These are phyloP conservation scores for Graphilbum sp. DNA, from an alignment of 2,329 filamentous ascomycete species.

Conservation along the genomic window DNA sequence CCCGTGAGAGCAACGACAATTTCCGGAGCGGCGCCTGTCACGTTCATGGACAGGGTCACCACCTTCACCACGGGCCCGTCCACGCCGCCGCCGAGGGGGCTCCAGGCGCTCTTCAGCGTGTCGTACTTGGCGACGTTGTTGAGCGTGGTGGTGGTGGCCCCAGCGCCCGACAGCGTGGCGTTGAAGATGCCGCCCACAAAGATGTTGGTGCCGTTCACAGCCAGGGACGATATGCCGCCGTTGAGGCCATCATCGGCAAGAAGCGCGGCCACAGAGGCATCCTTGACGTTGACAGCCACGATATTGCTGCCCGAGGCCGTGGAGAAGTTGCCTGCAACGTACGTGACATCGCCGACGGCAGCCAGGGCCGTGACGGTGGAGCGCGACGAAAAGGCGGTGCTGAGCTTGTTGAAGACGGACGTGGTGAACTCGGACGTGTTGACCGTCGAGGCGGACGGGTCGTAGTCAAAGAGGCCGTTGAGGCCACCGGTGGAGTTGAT, in stretches of 20 bases:
- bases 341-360: conserved; percentile 47
- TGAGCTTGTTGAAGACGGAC: conserved; percentile 64
- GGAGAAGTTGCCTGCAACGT: conserved; percentile 74
- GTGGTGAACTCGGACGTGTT: conserved; percentile 46
- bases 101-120: conserved; percentile 52
- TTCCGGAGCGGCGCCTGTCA: conserved; percentile 52
- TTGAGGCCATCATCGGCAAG: conserved; percentile 68
- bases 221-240: conserved; percentile 56
- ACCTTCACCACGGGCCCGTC: conserved; percentile 62
- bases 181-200: conserved; percentile 81
- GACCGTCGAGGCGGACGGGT: conserved; percentile 45
- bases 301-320: conserved; percentile 55
- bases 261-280: conserved; percentile 43
- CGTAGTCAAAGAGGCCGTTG: conserved; percentile 82
- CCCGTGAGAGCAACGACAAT: conserved; percentile 67
- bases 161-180: conserved; percentile 46
- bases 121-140: conserved; percentile 66
- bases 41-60: conserved; percentile 63
- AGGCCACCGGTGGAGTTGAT: conserved; percentile 61
- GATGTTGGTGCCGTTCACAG: conserved; percentile 46
- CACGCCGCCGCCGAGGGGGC: conserved; percentile 67
- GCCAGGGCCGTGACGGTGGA: conserved; percentile 58
- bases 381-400: conserved; percentile 46
- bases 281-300: conserved; percentile 51
- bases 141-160: conserved; percentile 31